phyloP scores from a whole-genome alignment of 2,329 filamentous ascomycete genomes.

The Fusarium dimerum region DNA sequence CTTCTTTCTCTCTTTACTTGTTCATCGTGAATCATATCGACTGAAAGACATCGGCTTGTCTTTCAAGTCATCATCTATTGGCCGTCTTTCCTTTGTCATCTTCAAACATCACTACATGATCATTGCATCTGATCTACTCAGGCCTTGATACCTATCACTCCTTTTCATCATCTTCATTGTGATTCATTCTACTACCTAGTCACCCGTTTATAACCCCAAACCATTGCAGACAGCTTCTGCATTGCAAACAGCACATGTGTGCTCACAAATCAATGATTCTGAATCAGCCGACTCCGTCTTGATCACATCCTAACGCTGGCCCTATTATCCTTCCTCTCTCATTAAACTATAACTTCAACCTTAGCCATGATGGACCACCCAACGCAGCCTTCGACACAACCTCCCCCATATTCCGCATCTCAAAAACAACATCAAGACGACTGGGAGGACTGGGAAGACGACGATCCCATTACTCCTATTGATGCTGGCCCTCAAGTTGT shows the following conservation, averaged over 20 bases:
- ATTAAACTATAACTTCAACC: slow-evolving; percentile 7
- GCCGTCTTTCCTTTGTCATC: slow-evolving; percentile 27
- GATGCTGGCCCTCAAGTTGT: slow-evolving; percentile 40
- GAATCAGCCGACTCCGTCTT: not conserved
- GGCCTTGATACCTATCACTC: slow-evolving; percentile 14
- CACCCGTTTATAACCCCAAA: not conserved
- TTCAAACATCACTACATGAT: slow-evolving; percentile 9
- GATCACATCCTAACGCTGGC: not conserved
- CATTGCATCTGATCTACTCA: slow-evolving; percentile 3
- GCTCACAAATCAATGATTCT: not conserved
- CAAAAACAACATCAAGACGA: slow-evolving; percentile 38
- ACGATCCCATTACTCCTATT: slow-evolving; percentile 44
- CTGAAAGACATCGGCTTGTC: slow-evolving; percentile 5
- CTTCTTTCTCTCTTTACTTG: not conserved
- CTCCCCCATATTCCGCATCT: slow-evolving; percentile 18
- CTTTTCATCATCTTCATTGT: slow-evolving; percentile 8
- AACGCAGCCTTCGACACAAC: slow-evolving; percentile 9
- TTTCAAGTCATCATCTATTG: slow-evolving; percentile 12
- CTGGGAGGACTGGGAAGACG: slow-evolving; percentile 58
- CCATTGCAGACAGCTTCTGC: slow-evolving; percentile 5
- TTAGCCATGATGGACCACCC: slow-evolving; percentile 16
- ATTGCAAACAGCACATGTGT: slow-evolving; percentile 3
- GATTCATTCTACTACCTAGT: not conserved
- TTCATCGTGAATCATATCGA: slow-evolving; percentile 8
- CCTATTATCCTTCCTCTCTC: slow-evolving; percentile 1